Base-by-base conservation (phyloP, 495 filamentous ascomycete species). In the Tuber brumale region DNA sequence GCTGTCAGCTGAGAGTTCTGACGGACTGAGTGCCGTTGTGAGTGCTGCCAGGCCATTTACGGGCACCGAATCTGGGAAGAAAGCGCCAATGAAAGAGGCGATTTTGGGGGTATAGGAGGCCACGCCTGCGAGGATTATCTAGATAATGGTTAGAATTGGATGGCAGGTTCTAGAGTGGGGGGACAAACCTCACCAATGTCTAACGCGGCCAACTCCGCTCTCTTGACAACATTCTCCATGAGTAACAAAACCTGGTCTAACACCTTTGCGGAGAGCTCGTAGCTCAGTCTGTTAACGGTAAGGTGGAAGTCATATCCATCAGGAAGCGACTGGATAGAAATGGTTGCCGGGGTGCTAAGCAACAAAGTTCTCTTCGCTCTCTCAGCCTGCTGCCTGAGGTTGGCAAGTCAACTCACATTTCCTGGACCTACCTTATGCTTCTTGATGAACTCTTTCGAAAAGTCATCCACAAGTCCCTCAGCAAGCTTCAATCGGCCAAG, bases 401-500 rank as follows among this genome's bases (percentile, higher is more conserved):
- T 99, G 23, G 96, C 95, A 70, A 97, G 85, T 80, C 91, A 91
- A 78, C 91, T 91, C 18, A 89, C 88, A 80, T 93, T 92, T 76
- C 95, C 88, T 37, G 96, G 95, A 83, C 98, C 95, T 70, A 87
- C 89, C 84, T 94, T 93, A 84, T 95, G 86, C 87, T 96, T 94
- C 89, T 98, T 97, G 78, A 95, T 87, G 86, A 99, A 99, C 84
- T 97, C 95, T 88, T 99, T 98, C 75, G 95, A 92, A 81, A 97
- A 97, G 87, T 97, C 90, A 84, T 98, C 95, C 80, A 97, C 92
- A 70, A 99, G 88, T 46, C 96, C 90, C 82, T 94, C 88, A 85
- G 98, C 95, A 46, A 99, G 86, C 70, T 92, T 89, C 39, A 88
- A 85, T 80, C 95, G 95, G 71, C 91, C 89, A 75, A 92, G 91